These are phyloP conservation scores for Microdochium nivale DNA, from an alignment of 2,329 filamentous ascomycete species.

Conservation along the genomic window DNA sequence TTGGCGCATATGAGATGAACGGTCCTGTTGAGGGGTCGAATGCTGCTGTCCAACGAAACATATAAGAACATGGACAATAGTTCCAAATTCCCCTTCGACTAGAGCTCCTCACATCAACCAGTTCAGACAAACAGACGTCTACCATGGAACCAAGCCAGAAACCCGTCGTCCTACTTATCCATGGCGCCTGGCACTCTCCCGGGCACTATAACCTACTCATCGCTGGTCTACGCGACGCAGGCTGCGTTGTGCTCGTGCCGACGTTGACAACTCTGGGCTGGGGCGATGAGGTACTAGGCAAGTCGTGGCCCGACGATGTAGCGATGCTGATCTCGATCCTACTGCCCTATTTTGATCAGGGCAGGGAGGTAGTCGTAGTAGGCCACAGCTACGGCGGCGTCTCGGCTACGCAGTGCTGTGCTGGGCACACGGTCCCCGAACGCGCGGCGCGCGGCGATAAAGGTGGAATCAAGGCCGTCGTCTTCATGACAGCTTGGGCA, in stretches of 20 bases:
- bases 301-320: conserved; percentile 14
- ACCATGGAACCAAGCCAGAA: not conserved
- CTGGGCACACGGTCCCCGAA: conserved; percentile 17
- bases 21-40: no score
- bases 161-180: conserved; percentile 12
- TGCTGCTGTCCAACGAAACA: no score
- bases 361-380: conserved; percentile 12
- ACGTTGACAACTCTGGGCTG: conserved; percentile 6
- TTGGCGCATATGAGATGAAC: no score
- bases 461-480: conserved; percentile 18
- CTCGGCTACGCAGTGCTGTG: conserved; percentile 13
- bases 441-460: conserved; percentile 10
- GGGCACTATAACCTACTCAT: conserved; percentile 11
- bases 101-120: no score
- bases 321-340: conserved; percentile 8
- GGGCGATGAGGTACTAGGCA: conserved; percentile 12
- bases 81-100: no score
- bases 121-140: no score
- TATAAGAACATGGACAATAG: no score
- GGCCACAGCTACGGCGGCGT: conserved; percentile 17
- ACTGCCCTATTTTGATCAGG: conserved; percentile 10
- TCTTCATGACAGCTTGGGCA: conserved; percentile 18
- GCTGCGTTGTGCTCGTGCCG: conserved; percentile 9
- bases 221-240: conserved; percentile 9
- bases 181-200: conserved; percentile 12